Percentiles rank a stretch among this genome's conserved stretches.
Evolutionary conservation across 306 rosid species (phyloP).

Genomic region (Erythrophleum fordii): DNA sequence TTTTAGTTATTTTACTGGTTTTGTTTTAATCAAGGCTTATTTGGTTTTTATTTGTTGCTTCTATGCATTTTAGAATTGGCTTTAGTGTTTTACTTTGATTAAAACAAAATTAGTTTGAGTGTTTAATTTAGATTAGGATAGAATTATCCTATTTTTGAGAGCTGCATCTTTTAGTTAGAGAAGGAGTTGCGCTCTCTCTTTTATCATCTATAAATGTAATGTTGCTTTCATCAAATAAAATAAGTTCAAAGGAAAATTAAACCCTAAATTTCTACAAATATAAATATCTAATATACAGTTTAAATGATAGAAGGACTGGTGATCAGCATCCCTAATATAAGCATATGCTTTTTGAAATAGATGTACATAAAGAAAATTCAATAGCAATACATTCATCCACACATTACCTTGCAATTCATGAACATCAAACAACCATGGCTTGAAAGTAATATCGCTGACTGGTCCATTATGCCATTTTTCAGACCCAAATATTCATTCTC

Average conservation of each 20-base stretch:
- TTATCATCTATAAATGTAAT: not conserved
- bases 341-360: constrained; percentile 15
- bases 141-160: too few relatives aligned
- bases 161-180: too few relatives aligned
- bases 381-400: constrained; percentile 26
- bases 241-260: not conserved
- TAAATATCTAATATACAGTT: not conserved
- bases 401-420: constrained; percentile 96
- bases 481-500: constrained; percentile 96
- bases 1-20: too few relatives aligned
- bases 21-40: too few relatives aligned
- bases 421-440: constrained; percentile 78
- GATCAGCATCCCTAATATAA: constrained; percentile 29
- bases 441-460: constrained; percentile 95
- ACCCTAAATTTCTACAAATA: not conserved
- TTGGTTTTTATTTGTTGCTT: too few relatives aligned
- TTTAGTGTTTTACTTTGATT: too few relatives aligned
- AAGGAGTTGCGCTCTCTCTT: not conserved
- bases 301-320: constrained; percentile 30
- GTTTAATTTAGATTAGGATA: too few relatives aligned
- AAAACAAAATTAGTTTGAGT: too few relatives aligned
- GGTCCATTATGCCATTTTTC: constrained; percentile 96
- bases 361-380: constrained; percentile 2
- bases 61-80: too few relatives aligned
- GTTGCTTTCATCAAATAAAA: not conserved